Evolutionary conservation across 495 filamentous ascomycete genomes (phyloP), one percentile per base, ranked within the genome.

Genomic region (Neurospora sublineolata): DNA sequence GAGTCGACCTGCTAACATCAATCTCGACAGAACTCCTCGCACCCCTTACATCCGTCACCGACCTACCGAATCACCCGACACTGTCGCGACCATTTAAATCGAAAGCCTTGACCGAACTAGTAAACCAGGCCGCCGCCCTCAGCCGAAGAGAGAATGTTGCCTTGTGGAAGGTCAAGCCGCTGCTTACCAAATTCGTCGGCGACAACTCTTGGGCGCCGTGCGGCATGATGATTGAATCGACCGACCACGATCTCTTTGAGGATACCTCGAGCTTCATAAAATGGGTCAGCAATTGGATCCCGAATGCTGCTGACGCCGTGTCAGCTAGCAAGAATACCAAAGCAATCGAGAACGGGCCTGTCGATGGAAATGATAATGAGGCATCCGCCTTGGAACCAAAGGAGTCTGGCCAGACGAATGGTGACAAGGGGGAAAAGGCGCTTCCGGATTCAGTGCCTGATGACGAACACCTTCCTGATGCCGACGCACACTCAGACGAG

Each of bases 31-130:
- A 92, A 69, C 86, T 97, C 46, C 87, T 99, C 14, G 91, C 91
- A 46, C 95, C 95, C 33, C 82, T 98, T 69, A 96, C 93, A 70
- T 86, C 93, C 70, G 91, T 93, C 30, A 91, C 93, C 68, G 93
- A 97, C 79, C 86, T 99, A 39, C 89, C 92, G 4, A 85, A 82
- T 42, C 95, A 99, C 77, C 94, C 94, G 73, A 91, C 92, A 3
- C 80, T 97, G 69, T 93, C 93, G 39, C 86, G 89, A 75, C 87
- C 94, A 1, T 98, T 96, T 81, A 90, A 83, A 3, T 94, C 92
- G 11, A 89, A 88, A 72, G 91, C 91, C 4, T 86, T 99, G n/a
- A 89, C 88, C 52, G 87, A 94, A 69, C 89, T 99, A 80, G 89
- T 89, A 12, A 83, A 85, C 42, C 87, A 94, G 86, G 70, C 87